Percentiles rank a stretch among this genome's conserved stretches.
phyloP scores from a whole-genome alignment of 2,329 filamentous ascomycete genomes.

The Stagonosporopsis rhizophila region DNA sequence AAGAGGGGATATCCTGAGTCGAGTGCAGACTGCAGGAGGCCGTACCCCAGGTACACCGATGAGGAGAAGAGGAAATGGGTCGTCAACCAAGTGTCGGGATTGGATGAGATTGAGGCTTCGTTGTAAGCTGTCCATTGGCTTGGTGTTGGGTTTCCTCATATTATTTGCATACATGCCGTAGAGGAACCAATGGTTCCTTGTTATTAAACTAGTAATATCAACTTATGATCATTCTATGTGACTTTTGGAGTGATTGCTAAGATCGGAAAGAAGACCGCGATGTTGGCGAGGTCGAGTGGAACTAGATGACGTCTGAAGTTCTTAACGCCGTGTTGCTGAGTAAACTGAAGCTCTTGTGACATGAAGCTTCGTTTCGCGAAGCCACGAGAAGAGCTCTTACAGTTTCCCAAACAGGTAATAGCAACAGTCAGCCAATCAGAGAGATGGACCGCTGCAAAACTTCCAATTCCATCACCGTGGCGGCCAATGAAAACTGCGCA shows the following conservation, averaged over 20 bases:
- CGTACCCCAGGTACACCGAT: slow-evolving; percentile 60
- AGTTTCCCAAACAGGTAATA: slow-evolving; percentile 1
- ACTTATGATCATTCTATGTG: neutral
- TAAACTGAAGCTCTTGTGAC: slow-evolving; percentile 1
- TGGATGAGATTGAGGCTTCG: slow-evolving; percentile 42
- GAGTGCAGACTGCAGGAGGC: slow-evolving; percentile 61
- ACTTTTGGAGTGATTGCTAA: neutral
- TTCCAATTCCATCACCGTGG: neutral
- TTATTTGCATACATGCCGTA: neutral
- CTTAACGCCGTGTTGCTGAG: slow-evolving; percentile 11
- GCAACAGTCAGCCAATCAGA: slow-evolving; percentile 10
- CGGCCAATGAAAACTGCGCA: slow-evolving; percentile 5
- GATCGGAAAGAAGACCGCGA: neutral
- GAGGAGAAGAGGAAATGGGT: slow-evolving; percentile 58
- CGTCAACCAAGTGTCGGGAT: slow-evolving; percentile 41
- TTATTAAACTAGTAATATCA: neutral
- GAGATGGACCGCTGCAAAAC: neutral
- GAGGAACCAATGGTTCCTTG: neutral
- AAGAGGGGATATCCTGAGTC: slow-evolving; percentile 60
- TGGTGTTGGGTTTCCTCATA: neutral
- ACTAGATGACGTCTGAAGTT: neutral
- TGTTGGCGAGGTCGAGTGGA: neutral
- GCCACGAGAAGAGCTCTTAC: slow-evolving; percentile 1
- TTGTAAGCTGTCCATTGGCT: slow-evolving; percentile 11
- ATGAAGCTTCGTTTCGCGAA: neutral